Evolutionary conservation across 2,329 filamentous ascomycete genomes (phyloP), one percentile per base, ranked within the genome.

Genomic region (Colletotrichum lindemuthianum): DNA sequence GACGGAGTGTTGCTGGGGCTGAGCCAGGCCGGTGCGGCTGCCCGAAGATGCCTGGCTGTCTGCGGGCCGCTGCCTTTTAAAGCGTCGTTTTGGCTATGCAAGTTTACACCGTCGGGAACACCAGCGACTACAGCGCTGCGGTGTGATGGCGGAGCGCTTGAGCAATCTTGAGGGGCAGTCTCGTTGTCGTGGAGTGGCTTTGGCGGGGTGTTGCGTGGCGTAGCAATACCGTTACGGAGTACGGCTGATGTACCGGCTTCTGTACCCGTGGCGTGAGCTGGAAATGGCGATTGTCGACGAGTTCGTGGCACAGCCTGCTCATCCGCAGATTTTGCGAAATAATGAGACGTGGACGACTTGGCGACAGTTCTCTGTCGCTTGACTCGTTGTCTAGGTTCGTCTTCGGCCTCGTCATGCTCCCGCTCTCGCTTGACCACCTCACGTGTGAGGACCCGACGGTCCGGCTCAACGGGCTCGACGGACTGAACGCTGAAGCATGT

Each of bases 21-120:
- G 34, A 44, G 63, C 63, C 59, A 59, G 53, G 63, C 48, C 49
- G 47, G 59, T 39, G n/a, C 36, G 32, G 44, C 41, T 53, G 53
- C 63, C 63, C 63, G 60, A 43, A 63, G 63, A 66, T 52, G 39
- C 59, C 63, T 63, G 52, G 63, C 63, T 63, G 43, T 66, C 63
- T 54, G 53, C 60, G 63, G 63, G 63, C 63, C 41, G 33, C 37
- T 39, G 59, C 4, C 52, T 66, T 66, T 66, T 66, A 66, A 66
- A 66, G 41, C 41, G 34, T 48, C 49, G 51, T 34, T 43, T 24
- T 24, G 3, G 24, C 24, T 24, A 24, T 24, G 0, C 4, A 24
- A 40, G 16, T 39, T 40, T 34, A 36, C 40, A 41, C 37, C 44
- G 15, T 58, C 36, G 8, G 49, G 16, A 34, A 5, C n/a, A 33